Base-by-base conservation (phyloP, 441 rosid species). In the Flueggea neowawraea region DNA sequence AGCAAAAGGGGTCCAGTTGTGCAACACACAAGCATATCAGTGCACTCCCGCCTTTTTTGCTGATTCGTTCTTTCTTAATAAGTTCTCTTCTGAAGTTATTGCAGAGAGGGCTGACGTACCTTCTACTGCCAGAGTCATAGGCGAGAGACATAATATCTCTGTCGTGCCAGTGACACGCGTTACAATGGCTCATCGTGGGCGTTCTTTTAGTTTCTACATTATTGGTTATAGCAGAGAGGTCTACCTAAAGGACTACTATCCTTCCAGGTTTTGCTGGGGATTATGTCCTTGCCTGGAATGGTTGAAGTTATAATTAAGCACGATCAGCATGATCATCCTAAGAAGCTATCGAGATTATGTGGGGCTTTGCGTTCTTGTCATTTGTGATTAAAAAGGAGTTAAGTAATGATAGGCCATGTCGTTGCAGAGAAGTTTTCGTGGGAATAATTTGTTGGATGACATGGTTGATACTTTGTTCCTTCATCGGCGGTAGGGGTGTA, bases 251-350 rank as follows among this genome's bases (percentile, higher is more conserved):
- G 99, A 95, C 80, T 89, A 89, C 71, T 95, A 91, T 58, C 99
- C 99, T 0, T 79, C 98, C 0, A 78, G 96, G 66, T 88, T 86
- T 73, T 95, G 99, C 74, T 95, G 97, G 97, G 99, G 99, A 4
- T 72, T 91, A 11, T 95, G 99, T 51, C 97, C 99, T 63, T 95
- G 98, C 76, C 76, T 95, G 64, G 98, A 91, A 67, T 95, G 99
- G 98, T 62, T 91, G 71, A 89, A 82, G 77, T 12, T 85, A 69
- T 94, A 71, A 73, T 22, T 22, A 22, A 22, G 28, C 28, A 22
- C 2, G 28, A 22, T 22, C 28, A 22, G 28, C 28, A 22, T 22
- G 28, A 22, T 22, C 28, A 22, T 22, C 28, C 28, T 22, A 22
- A 22, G 28, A 22, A 22, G 28, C 28, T 22, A 22, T 22, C 28